These are phyloP conservation scores for Eutrema heterophyllum DNA, from an alignment of 345 rosid genomes.

Conservation along the genomic window DNA sequence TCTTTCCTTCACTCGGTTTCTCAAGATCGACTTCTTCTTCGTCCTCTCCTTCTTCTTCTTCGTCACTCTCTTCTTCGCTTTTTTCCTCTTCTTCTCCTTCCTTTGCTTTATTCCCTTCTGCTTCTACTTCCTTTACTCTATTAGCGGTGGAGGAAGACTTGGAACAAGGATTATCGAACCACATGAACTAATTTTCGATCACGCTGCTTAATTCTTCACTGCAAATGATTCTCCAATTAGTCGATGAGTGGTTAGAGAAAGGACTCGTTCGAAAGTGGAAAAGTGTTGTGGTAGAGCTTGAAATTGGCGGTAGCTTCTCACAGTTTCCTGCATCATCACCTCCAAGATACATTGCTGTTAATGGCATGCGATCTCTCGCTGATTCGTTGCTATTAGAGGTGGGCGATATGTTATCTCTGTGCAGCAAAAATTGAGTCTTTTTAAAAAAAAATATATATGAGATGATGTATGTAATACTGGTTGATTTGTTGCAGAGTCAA, in stretches of 20 bases:
- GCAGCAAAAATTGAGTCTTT: neutral
- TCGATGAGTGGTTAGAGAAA: slow-evolving; percentile 64
- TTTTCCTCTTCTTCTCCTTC: too few relatives aligned
- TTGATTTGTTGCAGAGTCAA: too few relatives aligned
- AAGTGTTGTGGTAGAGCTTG: slow-evolving; percentile 72
- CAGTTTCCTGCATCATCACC: slow-evolving; percentile 49
- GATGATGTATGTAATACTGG: too few relatives aligned
- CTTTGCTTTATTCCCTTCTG: too few relatives aligned
- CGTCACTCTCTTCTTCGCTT: too few relatives aligned
- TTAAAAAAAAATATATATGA: neutral
- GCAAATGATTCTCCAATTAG: slow-evolving; percentile 62
- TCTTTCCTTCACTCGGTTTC: too few relatives aligned
- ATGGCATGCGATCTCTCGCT: slow-evolving; percentile 86
- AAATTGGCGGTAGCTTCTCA: slow-evolving; percentile 60
- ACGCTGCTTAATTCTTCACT: slow-evolving; percentile 87
- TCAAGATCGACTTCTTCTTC: too few relatives aligned
- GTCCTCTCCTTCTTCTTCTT: too few relatives aligned
- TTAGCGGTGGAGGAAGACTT: slow-evolving; percentile 98
- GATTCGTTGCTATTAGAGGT: slow-evolving; percentile 73
- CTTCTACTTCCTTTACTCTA: too few relatives aligned
- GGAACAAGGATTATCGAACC: slow-evolving; percentile 74
- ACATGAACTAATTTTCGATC: slow-evolving; percentile 65
- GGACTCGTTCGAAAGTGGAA: slow-evolving; percentile 70
- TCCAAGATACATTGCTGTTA: slow-evolving; percentile 65
- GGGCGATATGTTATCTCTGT: neutral